A percentile compares a stretch with the other conserved stretches of the same genome.
phyloP scores from a whole-genome alignment of 441 rosid species.

The Adansonia madagascariensis region DNA sequence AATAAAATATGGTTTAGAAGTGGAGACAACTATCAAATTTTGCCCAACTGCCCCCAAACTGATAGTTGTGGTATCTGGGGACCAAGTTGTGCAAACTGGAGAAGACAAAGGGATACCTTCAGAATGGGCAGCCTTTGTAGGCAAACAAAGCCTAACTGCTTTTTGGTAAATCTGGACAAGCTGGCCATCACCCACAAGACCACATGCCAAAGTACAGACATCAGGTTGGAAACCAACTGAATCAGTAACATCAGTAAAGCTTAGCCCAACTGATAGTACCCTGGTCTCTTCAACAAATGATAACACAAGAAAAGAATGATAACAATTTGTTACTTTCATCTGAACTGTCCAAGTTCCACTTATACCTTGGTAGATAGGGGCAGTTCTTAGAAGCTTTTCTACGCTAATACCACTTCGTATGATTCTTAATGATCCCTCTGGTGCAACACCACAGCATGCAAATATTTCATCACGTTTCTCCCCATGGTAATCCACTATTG shows the following conservation, averaged over 20 bases:
- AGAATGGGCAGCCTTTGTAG: constrained; percentile 79
- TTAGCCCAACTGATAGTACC: constrained; percentile 89
- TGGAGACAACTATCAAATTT: constrained; percentile 76
- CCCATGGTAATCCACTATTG: constrained; percentile 79
- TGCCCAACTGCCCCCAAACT: constrained; percentile 95
- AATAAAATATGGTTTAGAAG: constrained; percentile 89
- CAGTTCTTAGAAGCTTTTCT: constrained; percentile 85
- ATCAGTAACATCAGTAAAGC: constrained; percentile 94
- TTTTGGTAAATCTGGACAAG: constrained; percentile 86
- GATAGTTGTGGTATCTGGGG: constrained; percentile 72
- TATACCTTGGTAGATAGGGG: constrained; percentile 88
- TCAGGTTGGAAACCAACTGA: constrained; percentile 92
- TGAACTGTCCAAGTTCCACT: constrained; percentile 88
- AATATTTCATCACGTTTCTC: constrained; percentile 92
- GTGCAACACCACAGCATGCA: constrained; percentile 95
- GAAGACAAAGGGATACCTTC: constrained; percentile 72
- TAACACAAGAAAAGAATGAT: constrained; percentile 91
- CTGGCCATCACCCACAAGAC: constrained; percentile 80
- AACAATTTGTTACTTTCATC: constrained; percentile 71
- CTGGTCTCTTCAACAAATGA: constrained; percentile 99
- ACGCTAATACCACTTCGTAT: constrained; percentile 84
- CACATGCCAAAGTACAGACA: constrained; percentile 96
- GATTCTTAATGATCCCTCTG: constrained; percentile 95
- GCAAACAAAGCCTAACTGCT: constrained; percentile 89
- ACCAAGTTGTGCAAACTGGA: constrained; percentile 86